Evolutionary conservation across 805 yeast species (phyloP).

Genomic region (Candida parachauliodes): DNA sequence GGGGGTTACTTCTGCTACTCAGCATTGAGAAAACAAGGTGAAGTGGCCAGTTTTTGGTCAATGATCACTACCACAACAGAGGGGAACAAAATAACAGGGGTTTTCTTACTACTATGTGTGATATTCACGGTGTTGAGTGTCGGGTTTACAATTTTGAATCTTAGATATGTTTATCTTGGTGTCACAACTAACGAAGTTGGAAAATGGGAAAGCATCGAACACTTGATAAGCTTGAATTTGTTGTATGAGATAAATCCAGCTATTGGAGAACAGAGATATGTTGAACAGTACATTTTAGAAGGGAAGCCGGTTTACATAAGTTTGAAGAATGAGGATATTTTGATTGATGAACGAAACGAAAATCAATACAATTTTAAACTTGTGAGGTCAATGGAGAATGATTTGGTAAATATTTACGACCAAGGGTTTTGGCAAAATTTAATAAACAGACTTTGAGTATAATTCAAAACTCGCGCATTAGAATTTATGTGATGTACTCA

Average conservation of each 20-base stretch:
- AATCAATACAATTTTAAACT: conserved; percentile 12
- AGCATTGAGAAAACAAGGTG: conserved; percentile 13
- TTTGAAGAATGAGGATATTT: conserved; percentile 22
- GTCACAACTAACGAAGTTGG: conserved; percentile 72
- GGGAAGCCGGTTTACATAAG: conserved; percentile 24
- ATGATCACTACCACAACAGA: conserved; percentile 23
- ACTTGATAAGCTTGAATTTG: conserved; percentile 29
- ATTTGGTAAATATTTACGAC: conserved; percentile 46
- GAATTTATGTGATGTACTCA: too few relatives aligned
- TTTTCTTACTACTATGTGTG: conserved; percentile 36
- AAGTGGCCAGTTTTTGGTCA: conserved; percentile 13
- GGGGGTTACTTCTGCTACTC: conserved; percentile 37
- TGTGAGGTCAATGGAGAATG: conserved; percentile 23
- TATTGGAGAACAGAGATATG: conserved; percentile 14
- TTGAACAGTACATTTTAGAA: conserved; percentile 19
- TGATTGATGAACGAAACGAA: conserved; percentile 12
- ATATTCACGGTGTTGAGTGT: conserved; percentile 34
- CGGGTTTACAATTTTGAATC: conserved; percentile 42
- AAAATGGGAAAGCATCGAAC: conserved; percentile 67
- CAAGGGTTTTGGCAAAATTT: conserved; percentile 44
- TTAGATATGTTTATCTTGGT: conserved; percentile 55
- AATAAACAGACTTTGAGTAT: conserved; percentile 22
- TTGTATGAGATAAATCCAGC: conserved; percentile 21
- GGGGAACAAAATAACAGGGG: conserved; percentile 39
- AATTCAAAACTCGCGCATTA: too few relatives aligned